phyloP scores from a whole-genome alignment of 2,329 filamentous ascomycete genomes.

The Colletotrichum siamense region DNA sequence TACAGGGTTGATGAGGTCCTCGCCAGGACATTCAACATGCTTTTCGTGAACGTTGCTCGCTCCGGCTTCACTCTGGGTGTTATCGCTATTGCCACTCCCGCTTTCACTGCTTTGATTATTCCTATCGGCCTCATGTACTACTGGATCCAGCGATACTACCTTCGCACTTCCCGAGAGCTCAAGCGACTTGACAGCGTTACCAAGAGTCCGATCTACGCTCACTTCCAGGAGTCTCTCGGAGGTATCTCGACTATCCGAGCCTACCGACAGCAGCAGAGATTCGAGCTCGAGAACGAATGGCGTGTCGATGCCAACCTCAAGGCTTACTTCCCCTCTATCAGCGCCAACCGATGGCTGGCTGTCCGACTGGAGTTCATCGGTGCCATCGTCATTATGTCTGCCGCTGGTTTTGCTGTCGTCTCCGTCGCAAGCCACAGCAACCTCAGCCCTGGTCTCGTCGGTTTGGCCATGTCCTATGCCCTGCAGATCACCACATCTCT shows the following conservation, averaged over 20 bases:
- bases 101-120: slow-evolving; percentile 80
- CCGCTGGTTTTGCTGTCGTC: slow-evolving; percentile 82
- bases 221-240: slow-evolving; percentile 96
- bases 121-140: slow-evolving; percentile 84
- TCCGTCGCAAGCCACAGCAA: slow-evolving; percentile 73
- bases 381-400: slow-evolving; percentile 87
- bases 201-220: slow-evolving; percentile 94
- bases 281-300: slow-evolving; percentile 95
- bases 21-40: slow-evolving; percentile 97
- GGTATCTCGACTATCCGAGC: slow-evolving; percentile 95
- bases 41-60: slow-evolving; percentile 77
- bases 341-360: slow-evolving; percentile 91
- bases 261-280: slow-evolving; percentile 86
- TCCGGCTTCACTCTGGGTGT: slow-evolving; percentile 86
- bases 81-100: slow-evolving; percentile 81
- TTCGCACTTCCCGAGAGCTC: slow-evolving; percentile 92
- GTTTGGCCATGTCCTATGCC: slow-evolving; percentile 95
- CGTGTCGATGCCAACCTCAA: slow-evolving; percentile 92
- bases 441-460: slow-evolving; percentile 78
- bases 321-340: slow-evolving; percentile 96
- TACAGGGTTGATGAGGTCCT: slow-evolving; percentile 91
- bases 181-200: slow-evolving; percentile 96
- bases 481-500: slow-evolving; percentile 96
- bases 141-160: slow-evolving; percentile 95
- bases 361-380: slow-evolving; percentile 95